These are phyloP conservation scores for Penicillium griseofulvum DNA, from an alignment of 2,329 filamentous ascomycete genomes.

Conservation along the genomic window DNA sequence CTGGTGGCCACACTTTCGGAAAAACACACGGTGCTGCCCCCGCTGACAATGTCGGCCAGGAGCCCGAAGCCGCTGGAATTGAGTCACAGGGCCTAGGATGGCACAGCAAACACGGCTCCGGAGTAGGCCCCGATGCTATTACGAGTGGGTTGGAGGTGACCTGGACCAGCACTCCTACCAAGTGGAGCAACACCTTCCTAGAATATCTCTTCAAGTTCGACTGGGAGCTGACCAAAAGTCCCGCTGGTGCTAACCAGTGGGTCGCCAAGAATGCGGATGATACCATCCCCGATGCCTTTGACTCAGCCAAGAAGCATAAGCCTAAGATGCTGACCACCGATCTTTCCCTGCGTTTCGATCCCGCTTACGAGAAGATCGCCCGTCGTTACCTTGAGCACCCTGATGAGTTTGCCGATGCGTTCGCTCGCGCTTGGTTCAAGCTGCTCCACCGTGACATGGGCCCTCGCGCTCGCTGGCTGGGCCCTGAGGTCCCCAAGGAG, in stretches of 20 bases:
- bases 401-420: slow-evolving; percentile 66
- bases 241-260: slow-evolving; percentile 75
- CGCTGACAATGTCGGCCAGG: slow-evolving; percentile 62
- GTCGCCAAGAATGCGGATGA: slow-evolving; percentile 65
- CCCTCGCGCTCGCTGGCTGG: slow-evolving; percentile 67
- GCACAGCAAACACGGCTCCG: slow-evolving; percentile 62
- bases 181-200: slow-evolving; percentile 74
- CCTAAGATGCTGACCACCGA: slow-evolving; percentile 78
- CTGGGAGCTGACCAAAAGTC: slow-evolving; percentile 73
- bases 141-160: slow-evolving; percentile 75
- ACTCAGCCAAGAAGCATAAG: slow-evolving; percentile 67
- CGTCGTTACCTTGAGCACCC: slow-evolving; percentile 67
- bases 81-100: slow-evolving; percentile 71
- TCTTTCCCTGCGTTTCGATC: slow-evolving; percentile 68
- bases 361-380: slow-evolving; percentile 72
- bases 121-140: slow-evolving; percentile 70
- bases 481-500: slow-evolving; percentile 71
- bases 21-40: slow-evolving; percentile 75
- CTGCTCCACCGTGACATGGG: slow-evolving; percentile 77
- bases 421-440: slow-evolving; percentile 78
- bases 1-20: slow-evolving; percentile 74
- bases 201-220: slow-evolving; percentile 76
- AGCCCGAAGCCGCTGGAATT: slow-evolving; percentile 64
- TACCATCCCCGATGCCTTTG: slow-evolving; percentile 70
- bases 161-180: slow-evolving; percentile 72